Evolutionary conservation across 2,329 filamentous ascomycete genomes (phyloP).

Genomic region (Aspergillus texensis): DNA sequence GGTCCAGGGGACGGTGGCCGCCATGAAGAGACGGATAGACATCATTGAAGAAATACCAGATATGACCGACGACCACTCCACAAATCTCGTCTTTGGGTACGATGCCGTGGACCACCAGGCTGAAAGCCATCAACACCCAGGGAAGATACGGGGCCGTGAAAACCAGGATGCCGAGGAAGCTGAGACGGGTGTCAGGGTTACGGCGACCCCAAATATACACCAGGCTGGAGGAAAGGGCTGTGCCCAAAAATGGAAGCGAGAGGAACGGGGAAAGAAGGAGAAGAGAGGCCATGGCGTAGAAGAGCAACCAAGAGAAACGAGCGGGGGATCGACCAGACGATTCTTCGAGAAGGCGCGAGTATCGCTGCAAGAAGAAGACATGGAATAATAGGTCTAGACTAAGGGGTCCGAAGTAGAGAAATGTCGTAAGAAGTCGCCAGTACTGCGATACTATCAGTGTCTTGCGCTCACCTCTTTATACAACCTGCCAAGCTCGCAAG

Average conservation of each 20-base stretch:
- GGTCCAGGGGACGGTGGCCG: slow-evolving; percentile 82
- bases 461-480: slow-evolving; percentile 5
- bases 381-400: slow-evolving; percentile 95
- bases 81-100: slow-evolving; percentile 96
- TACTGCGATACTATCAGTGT: slow-evolving; percentile 61
- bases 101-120: slow-evolving; percentile 83
- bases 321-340: slow-evolving; percentile 88
- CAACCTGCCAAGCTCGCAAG: background rate
- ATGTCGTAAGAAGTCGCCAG: slow-evolving; percentile 94
- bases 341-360: slow-evolving; percentile 92
- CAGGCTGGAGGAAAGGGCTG: slow-evolving; percentile 85
- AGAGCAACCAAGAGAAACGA: slow-evolving; percentile 90
- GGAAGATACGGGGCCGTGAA: slow-evolving; percentile 94
- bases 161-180: slow-evolving; percentile 83
- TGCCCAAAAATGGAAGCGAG: slow-evolving; percentile 91
- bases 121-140: slow-evolving; percentile 94
- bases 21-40: slow-evolving; percentile 91
- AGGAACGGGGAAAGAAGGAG: slow-evolving; percentile 82
- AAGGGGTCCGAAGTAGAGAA: slow-evolving; percentile 95
- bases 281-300: slow-evolving; percentile 80
- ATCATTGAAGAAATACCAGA: slow-evolving; percentile 98
- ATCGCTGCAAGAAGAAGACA: slow-evolving; percentile 96
- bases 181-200: slow-evolving; percentile 88
- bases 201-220: slow-evolving; percentile 98
- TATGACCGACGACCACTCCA: slow-evolving; percentile 89